Percentiles rank a stretch among this genome's conserved stretches.
phyloP scores from a whole-genome alignment of 1,284 basidiomycete genomes.

The Apiotrichum laibachii region DNA sequence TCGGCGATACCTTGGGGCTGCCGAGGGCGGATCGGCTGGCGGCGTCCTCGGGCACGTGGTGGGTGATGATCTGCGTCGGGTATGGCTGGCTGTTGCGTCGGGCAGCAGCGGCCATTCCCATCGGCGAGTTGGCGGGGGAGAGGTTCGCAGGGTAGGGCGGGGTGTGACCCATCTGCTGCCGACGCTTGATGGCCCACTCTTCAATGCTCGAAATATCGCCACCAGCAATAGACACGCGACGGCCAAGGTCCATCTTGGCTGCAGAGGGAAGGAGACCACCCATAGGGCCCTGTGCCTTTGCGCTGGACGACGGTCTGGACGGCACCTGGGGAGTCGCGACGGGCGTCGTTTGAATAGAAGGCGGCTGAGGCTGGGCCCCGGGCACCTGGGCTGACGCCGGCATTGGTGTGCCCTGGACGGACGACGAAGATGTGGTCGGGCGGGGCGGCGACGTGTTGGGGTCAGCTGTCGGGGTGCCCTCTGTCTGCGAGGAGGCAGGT shows the following conservation, averaged over 20 bases:
- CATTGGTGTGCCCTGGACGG: background rate
- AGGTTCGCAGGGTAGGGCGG: background rate
- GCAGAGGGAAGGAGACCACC: constrained; percentile 15
- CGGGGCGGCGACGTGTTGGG: background rate
- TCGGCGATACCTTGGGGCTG: constrained; percentile 37
- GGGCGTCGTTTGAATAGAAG: constrained; percentile 2
- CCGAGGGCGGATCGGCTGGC: constrained; percentile 8
- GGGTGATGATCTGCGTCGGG: constrained; percentile 28
- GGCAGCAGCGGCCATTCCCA: constrained; percentile 39
- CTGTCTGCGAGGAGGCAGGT: background rate
- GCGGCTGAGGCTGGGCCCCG: background rate
- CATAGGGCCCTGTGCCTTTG: background rate
- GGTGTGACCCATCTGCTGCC: constrained; percentile 13
- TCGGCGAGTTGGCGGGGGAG: constrained; percentile 22
- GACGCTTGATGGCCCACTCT: constrained; percentile 24
- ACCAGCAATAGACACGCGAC: constrained; percentile 37
- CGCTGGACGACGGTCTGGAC: constrained; percentile 6
- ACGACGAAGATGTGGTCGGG: background rate
- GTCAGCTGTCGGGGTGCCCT: background rate
- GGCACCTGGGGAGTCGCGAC: background rate
- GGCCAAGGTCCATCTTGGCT: constrained; percentile 27
- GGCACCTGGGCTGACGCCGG: background rate
- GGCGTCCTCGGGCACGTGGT: constrained; percentile 5
- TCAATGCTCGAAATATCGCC: constrained; percentile 40
- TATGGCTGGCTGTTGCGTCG: constrained; percentile 43